A percentile compares a stretch with the other conserved stretches of the same genome.
These are phyloP conservation scores for Linaria vulgaris DNA, from an alignment of 257 asterid genomes.

Conservation along the genomic window DNA sequence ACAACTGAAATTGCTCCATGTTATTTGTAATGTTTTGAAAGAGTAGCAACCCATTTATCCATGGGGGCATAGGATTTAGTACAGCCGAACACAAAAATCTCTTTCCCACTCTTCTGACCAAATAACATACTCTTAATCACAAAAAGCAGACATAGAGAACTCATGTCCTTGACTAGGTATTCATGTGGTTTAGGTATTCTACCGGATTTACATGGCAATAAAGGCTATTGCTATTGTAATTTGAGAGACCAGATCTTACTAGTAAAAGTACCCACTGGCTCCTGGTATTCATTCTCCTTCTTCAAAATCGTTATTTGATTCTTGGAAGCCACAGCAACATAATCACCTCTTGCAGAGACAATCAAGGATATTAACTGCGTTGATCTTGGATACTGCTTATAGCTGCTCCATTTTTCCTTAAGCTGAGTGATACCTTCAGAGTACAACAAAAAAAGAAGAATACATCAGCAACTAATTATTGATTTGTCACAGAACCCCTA, in stretches of 20 bases:
- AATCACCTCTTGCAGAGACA: conserved; percentile 74
- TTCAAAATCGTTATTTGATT: conserved; percentile 71
- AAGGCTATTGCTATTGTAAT: background rate
- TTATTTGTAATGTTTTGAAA: conserved; percentile 2
- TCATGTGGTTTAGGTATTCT: no score
- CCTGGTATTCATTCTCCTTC: conserved; percentile 79
- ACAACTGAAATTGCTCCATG: conserved; percentile 6
- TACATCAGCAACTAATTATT: conserved; percentile 22
- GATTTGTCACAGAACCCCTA: background rate
- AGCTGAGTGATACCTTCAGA: conserved; percentile 62
- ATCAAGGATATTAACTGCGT: conserved; percentile 63
- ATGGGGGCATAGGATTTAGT: background rate
- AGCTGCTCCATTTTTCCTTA: conserved; percentile 76
- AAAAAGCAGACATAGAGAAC: no score
- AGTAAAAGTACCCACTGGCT: conserved; percentile 72
- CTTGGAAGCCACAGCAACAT: conserved; percentile 82
- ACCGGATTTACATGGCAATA: no score
- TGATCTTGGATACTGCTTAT: conserved; percentile 47
- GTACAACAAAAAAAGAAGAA: conserved; percentile 16
- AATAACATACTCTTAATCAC: no score
- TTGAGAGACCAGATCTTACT: conserved; percentile 53
- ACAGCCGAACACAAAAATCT: no score
- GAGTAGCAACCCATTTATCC: no score
- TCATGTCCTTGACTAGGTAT: no score
- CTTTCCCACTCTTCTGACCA: no score